These are phyloP conservation scores for Tephrocybe sp. DNA, from an alignment of 768 basidiomycete species.

Conservation along the genomic window DNA sequence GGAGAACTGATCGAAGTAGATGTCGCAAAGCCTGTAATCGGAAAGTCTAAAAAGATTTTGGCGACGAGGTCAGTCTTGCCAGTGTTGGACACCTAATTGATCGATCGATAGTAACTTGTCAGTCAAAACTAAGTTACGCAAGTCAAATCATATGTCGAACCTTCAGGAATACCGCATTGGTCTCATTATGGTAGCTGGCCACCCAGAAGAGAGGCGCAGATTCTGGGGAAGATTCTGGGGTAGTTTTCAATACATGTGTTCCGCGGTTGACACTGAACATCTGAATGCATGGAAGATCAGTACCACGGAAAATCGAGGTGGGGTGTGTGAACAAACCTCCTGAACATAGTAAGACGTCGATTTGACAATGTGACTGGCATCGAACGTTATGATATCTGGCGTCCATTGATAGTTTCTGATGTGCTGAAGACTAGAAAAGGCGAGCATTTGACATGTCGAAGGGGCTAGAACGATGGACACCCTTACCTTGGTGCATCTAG, in stretches of 20 bases:
- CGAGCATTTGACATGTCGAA: not conserved
- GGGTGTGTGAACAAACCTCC: slow-evolving; percentile 23
- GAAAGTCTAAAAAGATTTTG: slow-evolving; percentile 29
- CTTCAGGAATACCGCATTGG: slow-evolving; percentile 31
- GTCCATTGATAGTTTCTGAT: slow-evolving; percentile 37
- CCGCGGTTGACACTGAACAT: slow-evolving; percentile 37
- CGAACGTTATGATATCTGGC: slow-evolving; percentile 37
- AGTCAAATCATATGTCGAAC: slow-evolving; percentile 11
- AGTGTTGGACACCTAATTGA: slow-evolving; percentile 29
- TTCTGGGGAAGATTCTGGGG: slow-evolving; percentile 24
- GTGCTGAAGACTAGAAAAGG: slow-evolving; percentile 26
- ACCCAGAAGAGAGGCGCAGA: slow-evolving; percentile 32
- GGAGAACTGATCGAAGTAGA: slow-evolving; percentile 27
- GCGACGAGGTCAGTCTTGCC: slow-evolving; percentile 28
- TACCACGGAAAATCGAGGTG: not conserved
- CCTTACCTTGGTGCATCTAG: slow-evolving; percentile 29
- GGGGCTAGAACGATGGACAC: not conserved
- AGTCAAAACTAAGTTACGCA: not conserved
- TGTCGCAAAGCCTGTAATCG: slow-evolving; percentile 22
- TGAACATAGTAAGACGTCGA: slow-evolving; percentile 38
- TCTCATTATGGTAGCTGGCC: slow-evolving; percentile 33
- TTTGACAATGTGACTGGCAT: slow-evolving; percentile 31
- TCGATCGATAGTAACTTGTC: not conserved
- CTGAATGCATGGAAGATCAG: slow-evolving; percentile 14
- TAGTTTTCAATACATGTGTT: slow-evolving; percentile 29